phyloP scores from a whole-genome alignment of 106 monocot genomes.

The Chionographis japonica region DNA sequence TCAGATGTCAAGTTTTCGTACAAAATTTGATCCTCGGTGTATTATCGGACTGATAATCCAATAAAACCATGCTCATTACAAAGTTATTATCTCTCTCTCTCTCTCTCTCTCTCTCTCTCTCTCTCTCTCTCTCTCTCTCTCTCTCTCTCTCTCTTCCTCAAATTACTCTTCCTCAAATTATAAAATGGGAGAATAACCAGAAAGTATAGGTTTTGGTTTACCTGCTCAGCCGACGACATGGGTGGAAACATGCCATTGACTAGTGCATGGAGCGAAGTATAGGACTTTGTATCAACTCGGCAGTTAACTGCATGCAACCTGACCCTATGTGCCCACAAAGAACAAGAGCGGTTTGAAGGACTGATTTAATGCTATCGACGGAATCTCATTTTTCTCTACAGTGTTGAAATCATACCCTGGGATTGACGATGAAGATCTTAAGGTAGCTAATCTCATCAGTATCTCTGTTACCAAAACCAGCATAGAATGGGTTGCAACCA shows the following conservation, averaged over 20 bases:
- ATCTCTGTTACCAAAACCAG: conserved; percentile 92
- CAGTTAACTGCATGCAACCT: conserved; percentile 72
- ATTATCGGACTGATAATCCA: too few species aligned
- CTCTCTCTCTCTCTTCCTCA: too few species aligned
- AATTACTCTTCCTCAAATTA: neutral
- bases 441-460: conserved; percentile 95
- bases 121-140: too few species aligned
- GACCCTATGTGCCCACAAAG: conserved; percentile 38
- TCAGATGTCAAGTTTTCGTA: neutral
- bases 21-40: neutral
- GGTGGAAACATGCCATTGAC: conserved; percentile 89
- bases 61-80: neutral
- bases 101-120: too few species aligned
- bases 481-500: conserved; percentile 88
- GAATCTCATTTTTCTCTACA: neutral
- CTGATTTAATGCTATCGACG: neutral
- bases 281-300: conserved; percentile 70
- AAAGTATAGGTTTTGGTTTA: too few species aligned
- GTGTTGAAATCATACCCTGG: conserved; percentile 41
- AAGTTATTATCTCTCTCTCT: neutral
- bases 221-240: conserved; percentile 53
- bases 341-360: neutral
- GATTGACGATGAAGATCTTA: conserved; percentile 86
- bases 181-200: neutral
- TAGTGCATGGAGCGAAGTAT: conserved; percentile 65